These are phyloP conservation scores for Solanum phureja DNA, from an alignment of 257 asterid species.

Conservation along the genomic window DNA sequence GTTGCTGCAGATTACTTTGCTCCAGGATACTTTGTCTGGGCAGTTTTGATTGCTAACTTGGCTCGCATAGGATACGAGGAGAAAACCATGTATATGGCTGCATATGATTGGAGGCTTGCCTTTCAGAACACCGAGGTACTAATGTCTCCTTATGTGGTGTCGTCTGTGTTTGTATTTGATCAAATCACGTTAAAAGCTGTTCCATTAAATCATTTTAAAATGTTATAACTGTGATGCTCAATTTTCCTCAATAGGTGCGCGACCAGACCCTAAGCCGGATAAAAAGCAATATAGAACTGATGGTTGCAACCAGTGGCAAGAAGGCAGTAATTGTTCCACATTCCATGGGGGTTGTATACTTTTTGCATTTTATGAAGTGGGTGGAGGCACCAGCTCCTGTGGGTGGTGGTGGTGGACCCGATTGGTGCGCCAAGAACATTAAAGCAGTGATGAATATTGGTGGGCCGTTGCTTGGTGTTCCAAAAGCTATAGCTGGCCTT, in stretches of 20 bases:
- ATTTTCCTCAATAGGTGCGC: slow-evolving; percentile 46
- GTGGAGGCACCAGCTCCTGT: slow-evolving; percentile 84
- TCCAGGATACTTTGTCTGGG: slow-evolving; percentile 98
- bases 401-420: slow-evolving; percentile 93
- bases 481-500: slow-evolving; percentile 75
- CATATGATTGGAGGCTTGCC: slow-evolving; percentile 96
- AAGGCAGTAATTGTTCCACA: slow-evolving; percentile 86
- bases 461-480: slow-evolving; percentile 75
- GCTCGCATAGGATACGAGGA: slow-evolving; percentile 95
- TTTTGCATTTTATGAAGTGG: slow-evolving; percentile 94
- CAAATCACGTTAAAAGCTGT: not conserved
- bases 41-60: slow-evolving; percentile 79
- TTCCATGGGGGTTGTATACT: slow-evolving; percentile 85
- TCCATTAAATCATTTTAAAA: not conserved
- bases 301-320: slow-evolving; percentile 73
- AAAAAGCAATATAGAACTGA: slow-evolving; percentile 70
- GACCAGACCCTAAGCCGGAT: slow-evolving; percentile 68
- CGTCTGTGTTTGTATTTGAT: not conserved
- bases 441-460: slow-evolving; percentile 89
- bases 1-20: slow-evolving; percentile 97
- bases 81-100: slow-evolving; percentile 95
- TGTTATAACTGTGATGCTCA: not conserved
- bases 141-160: not conserved
- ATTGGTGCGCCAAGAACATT: slow-evolving; percentile 87
- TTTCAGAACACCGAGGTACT: slow-evolving; percentile 92